Evolutionary conservation across 192 early-diverging fungal species (phyloP).

Genomic region (Backusella parvicylindrica): DNA sequence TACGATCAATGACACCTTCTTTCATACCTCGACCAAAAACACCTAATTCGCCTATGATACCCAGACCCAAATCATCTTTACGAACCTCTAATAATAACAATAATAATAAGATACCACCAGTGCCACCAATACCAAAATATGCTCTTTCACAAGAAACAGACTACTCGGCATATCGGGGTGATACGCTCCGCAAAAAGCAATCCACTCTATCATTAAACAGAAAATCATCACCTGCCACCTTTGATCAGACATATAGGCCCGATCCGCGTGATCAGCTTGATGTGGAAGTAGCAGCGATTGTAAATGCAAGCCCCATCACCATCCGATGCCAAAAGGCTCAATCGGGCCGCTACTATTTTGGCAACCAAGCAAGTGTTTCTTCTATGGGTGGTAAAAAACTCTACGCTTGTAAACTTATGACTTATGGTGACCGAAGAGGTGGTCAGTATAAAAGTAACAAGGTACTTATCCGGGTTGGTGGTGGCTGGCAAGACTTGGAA

Average conservation of each 20-base stretch:
- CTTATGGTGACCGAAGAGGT: conserved; percentile 27
- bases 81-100: neutral
- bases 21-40: conserved; percentile 37
- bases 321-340: conserved; percentile 44
- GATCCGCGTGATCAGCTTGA: conserved; percentile 46
- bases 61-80: conserved; percentile 3
- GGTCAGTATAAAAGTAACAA: conserved; percentile 32
- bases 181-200: neutral
- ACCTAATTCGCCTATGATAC: conserved; percentile 18
- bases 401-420: conserved; percentile 44
- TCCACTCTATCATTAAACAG: neutral
- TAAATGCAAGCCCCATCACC: conserved; percentile 46
- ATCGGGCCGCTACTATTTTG: conserved; percentile 43
- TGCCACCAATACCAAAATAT: neutral
- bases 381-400: conserved; percentile 40
- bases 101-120: neutral
- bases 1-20: conserved; percentile 26
- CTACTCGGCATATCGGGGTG: neutral
- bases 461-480: conserved; percentile 56
- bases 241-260: conserved; percentile 30
- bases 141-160: neutral
- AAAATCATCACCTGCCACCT: neutral
- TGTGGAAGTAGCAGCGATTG: conserved; percentile 48
- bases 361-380: conserved; percentile 37
- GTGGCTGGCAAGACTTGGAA: conserved; percentile 61